Conservation (phyloP, 2,329 filamentous ascomycete genomes). For the Alternaria ventricosa region DNA sequence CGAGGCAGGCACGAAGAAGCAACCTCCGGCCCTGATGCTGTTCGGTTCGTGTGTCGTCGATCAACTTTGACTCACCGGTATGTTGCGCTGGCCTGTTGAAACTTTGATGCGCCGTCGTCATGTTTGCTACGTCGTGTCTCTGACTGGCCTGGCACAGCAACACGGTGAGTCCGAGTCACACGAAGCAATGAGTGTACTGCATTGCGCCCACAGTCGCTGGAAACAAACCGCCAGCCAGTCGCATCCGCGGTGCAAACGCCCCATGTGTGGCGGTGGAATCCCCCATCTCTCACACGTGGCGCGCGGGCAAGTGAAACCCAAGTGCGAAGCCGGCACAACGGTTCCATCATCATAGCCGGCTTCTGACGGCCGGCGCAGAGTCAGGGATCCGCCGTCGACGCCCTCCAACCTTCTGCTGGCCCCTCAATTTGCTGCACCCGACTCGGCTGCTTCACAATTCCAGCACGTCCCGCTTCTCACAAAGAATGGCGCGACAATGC, state of each 20-base stretch:
- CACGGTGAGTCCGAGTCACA: constrained; percentile 17
- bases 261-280: constrained; percentile 22
- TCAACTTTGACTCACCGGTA: constrained; percentile 8
- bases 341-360: constrained; percentile 33
- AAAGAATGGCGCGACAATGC: constrained; percentile 9
- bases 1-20: constrained; percentile 1
- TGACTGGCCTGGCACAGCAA: constrained; percentile 7
- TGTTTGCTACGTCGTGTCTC: constrained; percentile 1
- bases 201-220: constrained; percentile 4
- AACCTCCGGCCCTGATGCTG: constrained; percentile 5
- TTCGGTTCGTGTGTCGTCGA: constrained; percentile 4
- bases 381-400: constrained; percentile 22
- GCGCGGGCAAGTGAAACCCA: constrained; percentile 35
- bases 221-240: constrained; percentile 20
- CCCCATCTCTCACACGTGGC: constrained; percentile 32
- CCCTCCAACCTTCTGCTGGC: background rate
- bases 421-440: constrained; percentile 11
- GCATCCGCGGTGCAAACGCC: constrained; percentile 12
- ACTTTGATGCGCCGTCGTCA: constrained; percentile 17
- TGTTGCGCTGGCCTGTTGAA: constrained; percentile 18
- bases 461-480: background rate
- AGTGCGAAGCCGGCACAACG: constrained; percentile 33
- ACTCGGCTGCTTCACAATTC: constrained; percentile 12
- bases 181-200: constrained; percentile 10
- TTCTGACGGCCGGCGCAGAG: constrained; percentile 28